Conservation (phyloP, 2,329 filamentous ascomycete genomes). For the Scedosporium apiospermum region DNA sequence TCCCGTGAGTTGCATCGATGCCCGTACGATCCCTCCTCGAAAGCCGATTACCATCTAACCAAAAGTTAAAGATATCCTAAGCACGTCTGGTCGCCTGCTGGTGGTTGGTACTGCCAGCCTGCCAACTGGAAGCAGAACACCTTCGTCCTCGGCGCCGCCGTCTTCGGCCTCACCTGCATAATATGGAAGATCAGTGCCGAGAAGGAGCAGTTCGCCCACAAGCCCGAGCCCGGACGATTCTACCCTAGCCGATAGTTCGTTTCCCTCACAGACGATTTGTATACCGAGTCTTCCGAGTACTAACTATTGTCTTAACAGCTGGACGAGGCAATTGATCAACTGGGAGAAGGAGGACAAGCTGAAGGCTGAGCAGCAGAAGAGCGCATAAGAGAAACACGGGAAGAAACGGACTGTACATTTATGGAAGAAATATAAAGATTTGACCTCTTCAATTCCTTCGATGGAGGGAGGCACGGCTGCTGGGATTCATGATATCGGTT, state of each 20-base stretch:
- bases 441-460: background rate
- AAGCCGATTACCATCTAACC: conserved; percentile 7
- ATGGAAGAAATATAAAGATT: conserved; percentile 4
- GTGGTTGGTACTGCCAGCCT: conserved; percentile 95
- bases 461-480: too few relatives aligned
- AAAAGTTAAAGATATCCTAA: conserved; percentile 68
- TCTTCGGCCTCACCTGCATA: conserved; percentile 58
- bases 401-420: background rate
- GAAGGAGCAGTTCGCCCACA: conserved; percentile 61
- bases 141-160: conserved; percentile 57
- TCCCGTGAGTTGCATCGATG: conserved; percentile 37
- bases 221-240: conserved; percentile 69
- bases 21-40: background rate
- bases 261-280: background rate
- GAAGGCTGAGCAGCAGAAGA: conserved; percentile 17
- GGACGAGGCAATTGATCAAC: conserved; percentile 35
- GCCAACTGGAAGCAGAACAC: conserved; percentile 95
- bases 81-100: conserved; percentile 97
- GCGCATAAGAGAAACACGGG: background rate
- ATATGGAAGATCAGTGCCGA: conserved; percentile 66
- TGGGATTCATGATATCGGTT: too few relatives aligned
- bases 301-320: conserved; percentile 22
- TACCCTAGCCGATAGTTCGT: conserved; percentile 78
- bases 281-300: conserved; percentile 6
- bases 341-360: conserved; percentile 33